Conservation (phyloP, 805 yeast species). For the Wickerhamiella musiphila region DNA sequence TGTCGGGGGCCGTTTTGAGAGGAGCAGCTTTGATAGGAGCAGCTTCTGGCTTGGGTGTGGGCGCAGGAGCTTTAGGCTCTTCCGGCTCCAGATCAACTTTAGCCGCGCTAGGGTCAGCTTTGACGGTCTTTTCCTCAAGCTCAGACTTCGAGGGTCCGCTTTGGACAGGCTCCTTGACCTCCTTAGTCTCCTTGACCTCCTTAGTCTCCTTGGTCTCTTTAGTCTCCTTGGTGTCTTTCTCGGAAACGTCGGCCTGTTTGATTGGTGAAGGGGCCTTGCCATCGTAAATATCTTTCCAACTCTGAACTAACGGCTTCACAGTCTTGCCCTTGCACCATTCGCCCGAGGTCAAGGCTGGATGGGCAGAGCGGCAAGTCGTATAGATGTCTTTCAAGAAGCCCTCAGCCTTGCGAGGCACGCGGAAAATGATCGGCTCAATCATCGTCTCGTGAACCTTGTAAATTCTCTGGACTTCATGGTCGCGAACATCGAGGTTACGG, state of each 20-base stretch:
- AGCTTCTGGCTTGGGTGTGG: conserved; percentile 1
- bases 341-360: conserved; percentile 59
- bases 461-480: conserved; percentile 67
- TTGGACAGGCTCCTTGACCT: conserved; percentile 19
- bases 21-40: conserved; percentile 20
- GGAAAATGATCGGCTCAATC: conserved; percentile 82
- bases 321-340: conserved; percentile 71
- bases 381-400: conserved; percentile 83
- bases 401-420: conserved; percentile 88
- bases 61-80: conserved; percentile 1
- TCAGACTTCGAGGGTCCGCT: conserved; percentile 9
- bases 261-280: conserved; percentile 27
- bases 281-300: conserved; percentile 65
- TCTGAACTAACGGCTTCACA: conserved; percentile 60
- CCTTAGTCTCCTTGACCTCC: conserved; percentile 17
- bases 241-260: conserved; percentile 16
- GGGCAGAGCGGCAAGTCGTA: conserved; percentile 73
- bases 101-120: conserved; percentile 8
- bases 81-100: conserved; percentile 6
- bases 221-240: conserved; percentile 17
- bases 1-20: conserved; percentile 31
- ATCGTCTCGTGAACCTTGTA: conserved; percentile 70
- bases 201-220: conserved; percentile 21
- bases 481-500: conserved; percentile 55
- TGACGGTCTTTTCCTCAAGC: conserved; percentile 14